Base-by-base conservation (phyloP, 768 basidiomycete genomes). In the Suillus subluteus region DNA sequence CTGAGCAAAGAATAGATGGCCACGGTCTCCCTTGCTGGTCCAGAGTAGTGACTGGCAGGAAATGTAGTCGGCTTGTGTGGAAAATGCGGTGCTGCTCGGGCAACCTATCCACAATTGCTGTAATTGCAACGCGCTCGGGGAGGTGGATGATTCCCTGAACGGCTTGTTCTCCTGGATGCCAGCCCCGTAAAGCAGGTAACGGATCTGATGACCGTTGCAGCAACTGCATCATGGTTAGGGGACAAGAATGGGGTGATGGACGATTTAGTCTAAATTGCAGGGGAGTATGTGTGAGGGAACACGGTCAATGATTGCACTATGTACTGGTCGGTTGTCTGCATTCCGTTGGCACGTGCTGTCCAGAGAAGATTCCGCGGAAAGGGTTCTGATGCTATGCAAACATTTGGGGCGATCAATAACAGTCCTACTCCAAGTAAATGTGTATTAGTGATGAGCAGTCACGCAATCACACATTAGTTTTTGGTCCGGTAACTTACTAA, bases 161-260 rank as follows among this genome's bases (percentile, higher is more conserved):
- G 12, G 72, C 67, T 12, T 65, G 70, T 65, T 78, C 78, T 3
- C 77, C 77, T 1, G 76, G 71, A 62, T 86, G 85, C 84, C 84
- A 85, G 48, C 82, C 83, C 15, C 77, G 77, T 58, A 75, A 72
- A 11, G 73, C 73, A 65, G 61, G 59, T 35, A 52, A 52, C 41
- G 46, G 71, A 64, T 41, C 23, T 30, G 63, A 58, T 13, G 50
- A 41, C 37, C 9, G 11, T 59, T 59, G 58, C 5, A 6, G 21
- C 13, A 8, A 35, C 32, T 50, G 61, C 32, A 63, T 11, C 32
- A 63, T 9, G 6, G 21, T 23, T 16, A 58, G 18, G 62, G 8
- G 18, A 6, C 15, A 62, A 16, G 23, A 6, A 62, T 58, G 35
- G 16, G 13, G 62, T 8, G 62, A 55, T 35, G 18, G 12, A 35